Evolutionary conservation across 495 filamentous ascomycete species (phyloP), one percentile per base, ranked within the genome.

Genomic region (Penicillium herquei): DNA sequence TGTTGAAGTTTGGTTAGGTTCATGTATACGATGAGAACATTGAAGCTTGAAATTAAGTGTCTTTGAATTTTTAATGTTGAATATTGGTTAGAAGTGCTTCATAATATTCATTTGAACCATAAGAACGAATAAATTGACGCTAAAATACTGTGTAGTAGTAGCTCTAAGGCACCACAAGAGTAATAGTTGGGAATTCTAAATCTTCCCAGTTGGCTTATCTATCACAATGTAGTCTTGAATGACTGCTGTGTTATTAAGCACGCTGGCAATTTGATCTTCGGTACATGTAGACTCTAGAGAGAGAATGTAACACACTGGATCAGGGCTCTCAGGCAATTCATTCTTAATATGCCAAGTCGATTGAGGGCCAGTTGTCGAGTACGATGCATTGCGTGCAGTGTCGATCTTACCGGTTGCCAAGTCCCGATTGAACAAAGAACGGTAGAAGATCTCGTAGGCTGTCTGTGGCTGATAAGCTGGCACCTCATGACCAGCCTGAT

Each of bases 401-500:
- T 58, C 41, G 6, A 76, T 62, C 39, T 70, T 67, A 6, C 84
- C 84, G 3, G 84, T 85, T 5, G 83, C 81, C 39, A 87, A 70
- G 55, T 87, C 84, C 18, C 59, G 61, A 42, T 79, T 75, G 47
- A 75, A 75, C 43, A 86, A 67, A 0, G 78, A 70, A 7, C 84
- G 82, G 40, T 75, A 64, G 68, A 85, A 85, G 52, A 84, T 78
- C 34, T 73, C 64, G 35, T 78, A 81, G 8, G 81, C 74, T 1
- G 78, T 81, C 60, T 83, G 60, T 5, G 82, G 81, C 62, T 84
- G 82, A 59, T 84, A 84, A 7, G 75, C 76, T 0, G 83, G 83
- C 1, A 86, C 79, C 62, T 84, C 81, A 58, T 86, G 84, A 6
- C 84, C 84, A 6, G 82, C 76, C 50, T 87, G 61, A 62, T 78